Evolutionary conservation across 2,329 filamentous ascomycete genomes (phyloP), one percentile per base, ranked within the genome.

Genomic region (Blastomyces gilchristii): DNA sequence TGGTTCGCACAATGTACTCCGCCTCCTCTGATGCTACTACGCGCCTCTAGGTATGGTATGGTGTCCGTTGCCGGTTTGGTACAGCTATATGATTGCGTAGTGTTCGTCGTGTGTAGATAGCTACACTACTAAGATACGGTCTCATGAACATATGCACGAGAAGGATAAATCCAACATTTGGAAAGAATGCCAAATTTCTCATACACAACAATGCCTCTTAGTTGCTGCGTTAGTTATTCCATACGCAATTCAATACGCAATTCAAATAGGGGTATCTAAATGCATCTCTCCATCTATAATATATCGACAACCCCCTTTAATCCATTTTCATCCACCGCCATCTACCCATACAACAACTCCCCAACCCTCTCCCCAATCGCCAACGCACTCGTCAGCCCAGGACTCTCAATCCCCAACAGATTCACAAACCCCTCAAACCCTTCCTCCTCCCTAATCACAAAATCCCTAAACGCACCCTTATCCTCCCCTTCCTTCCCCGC

Each of bases 381-480:
- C 60, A 61, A 45, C 47, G 60, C 49, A 73, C 90, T 94, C 57
- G 93, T 97, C 74, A 97, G 77, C 4, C 93, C 93, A 0, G 93
- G 93, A 75, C 90, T 96, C 79, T 97, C 93, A 68, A 66, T 66
- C 63, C 53, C 45, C 59, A 57, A 61, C 41, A 52, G 49, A 60
- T 62, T 72, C 68, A 97, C 97, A 96, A 96, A 0, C 83, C 86
- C 66, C 83, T 83, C 1, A 76, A 77, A 14, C 69, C 69, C 18
- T 62, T 68, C 41, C 52, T 45, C 60, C 61, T 31, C 64, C 18
- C 68, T 67, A 41, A 71, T 63, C 12, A 58, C 56, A 62, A 67
- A 70, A 3, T 68, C 67, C 62, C 70, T 45, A 50, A 72, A 68
- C 18, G 56, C 64, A 1, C 69, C 70, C 14, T 60, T 64, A 6